Base-by-base conservation (phyloP, 2,329 filamentous ascomycete genomes). In the Cladophialophora psammophila region DNA sequence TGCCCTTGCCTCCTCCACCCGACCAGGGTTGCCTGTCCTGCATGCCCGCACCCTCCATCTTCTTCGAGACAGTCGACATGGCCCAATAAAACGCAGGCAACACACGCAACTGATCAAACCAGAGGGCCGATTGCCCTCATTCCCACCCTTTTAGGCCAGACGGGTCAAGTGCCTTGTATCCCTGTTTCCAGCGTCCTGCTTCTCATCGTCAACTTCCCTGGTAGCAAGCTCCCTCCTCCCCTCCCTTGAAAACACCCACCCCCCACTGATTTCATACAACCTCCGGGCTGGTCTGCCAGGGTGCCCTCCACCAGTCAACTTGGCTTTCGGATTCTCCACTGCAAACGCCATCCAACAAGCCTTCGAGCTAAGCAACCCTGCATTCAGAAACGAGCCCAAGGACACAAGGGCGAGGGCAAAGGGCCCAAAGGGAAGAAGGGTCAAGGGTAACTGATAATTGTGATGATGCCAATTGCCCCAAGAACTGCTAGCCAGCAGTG, bases 221-320 rank as follows among this genome's bases (percentile, higher is more conserved):
- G 45, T 26, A 50, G 45, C 18, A 31, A 26, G 45, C 18, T 50
- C 7, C 18, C 45, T 42, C 15, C 20, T 20, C 45, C 45, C 18
- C 18, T 50, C 45, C 45, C 45, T 50, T 26, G 45, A 53, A 61
- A 35, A 36, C 60, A 57, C 63, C 65, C 64, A 36, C 60, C 55
- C 63, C 65, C 64, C 67, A 65, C 63, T 62, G 52, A 64, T 66
- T 59, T 62, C 67, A 67, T 63, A 60, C 63, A 69, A 53, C 55
- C 59, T 54, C 48, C 59, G 60, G 45, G 63, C 60, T 63, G 64
- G 42, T 60, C 66, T 62, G 60, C 42, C 67, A 66, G 60, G 63
- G 52, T 15, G 42, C 48, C 36, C 38, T 56, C 59, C 40, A 40
- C 64, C 64, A 62, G 52, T 53, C 64, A 60, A 59, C 50, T 52